Conservation (phyloP, 805 yeast species). For the Phaffomyces opuntiae region DNA sequence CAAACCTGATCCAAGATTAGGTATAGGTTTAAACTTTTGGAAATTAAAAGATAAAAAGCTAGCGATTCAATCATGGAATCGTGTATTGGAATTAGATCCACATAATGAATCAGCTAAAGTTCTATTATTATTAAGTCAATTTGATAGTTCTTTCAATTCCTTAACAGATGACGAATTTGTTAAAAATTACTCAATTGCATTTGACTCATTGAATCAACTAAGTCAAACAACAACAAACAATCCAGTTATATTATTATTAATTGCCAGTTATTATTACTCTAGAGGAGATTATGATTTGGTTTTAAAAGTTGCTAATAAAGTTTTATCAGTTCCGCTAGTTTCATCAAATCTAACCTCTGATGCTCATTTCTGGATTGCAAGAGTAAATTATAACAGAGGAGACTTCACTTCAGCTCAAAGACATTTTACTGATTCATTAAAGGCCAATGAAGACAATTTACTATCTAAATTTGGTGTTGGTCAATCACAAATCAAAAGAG, state of each 20-base stretch:
- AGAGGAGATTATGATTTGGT: conserved; percentile 54
- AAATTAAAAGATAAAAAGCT: conserved; percentile 66
- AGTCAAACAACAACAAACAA: conserved; percentile 38
- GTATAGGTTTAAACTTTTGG: conserved; percentile 94
- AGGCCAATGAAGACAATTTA: conserved; percentile 54
- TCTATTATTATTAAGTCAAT: conserved; percentile 58
- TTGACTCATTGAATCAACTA: conserved; percentile 34
- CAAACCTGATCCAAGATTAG: conserved; percentile 89
- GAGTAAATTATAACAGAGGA: conserved; percentile 54
- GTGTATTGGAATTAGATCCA: conserved; percentile 64
- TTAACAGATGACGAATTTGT: conserved; percentile 53
- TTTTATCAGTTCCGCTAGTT: conserved; percentile 33
- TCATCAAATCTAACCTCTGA: conserved; percentile 46
- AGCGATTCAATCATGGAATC: conserved; percentile 78
- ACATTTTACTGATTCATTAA: conserved; percentile 64
- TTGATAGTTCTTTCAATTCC: conserved; percentile 57
- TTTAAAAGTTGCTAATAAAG: conserved; percentile 46
- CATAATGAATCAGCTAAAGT: conserved; percentile 53
- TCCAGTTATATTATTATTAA: conserved; percentile 55
- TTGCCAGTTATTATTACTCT: conserved; percentile 69
- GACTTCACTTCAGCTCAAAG: conserved; percentile 68
- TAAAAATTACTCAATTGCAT: conserved; percentile 48
- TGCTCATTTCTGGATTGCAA: conserved; percentile 78
- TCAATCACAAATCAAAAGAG: conserved; percentile 72
- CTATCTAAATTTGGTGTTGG: conserved; percentile 79